A percentile compares a stretch with the other conserved stretches of the same genome.
Conservation (phyloP, 176 grass and related monocot species). For the Bolboschoenus planiculmis region DNA sequence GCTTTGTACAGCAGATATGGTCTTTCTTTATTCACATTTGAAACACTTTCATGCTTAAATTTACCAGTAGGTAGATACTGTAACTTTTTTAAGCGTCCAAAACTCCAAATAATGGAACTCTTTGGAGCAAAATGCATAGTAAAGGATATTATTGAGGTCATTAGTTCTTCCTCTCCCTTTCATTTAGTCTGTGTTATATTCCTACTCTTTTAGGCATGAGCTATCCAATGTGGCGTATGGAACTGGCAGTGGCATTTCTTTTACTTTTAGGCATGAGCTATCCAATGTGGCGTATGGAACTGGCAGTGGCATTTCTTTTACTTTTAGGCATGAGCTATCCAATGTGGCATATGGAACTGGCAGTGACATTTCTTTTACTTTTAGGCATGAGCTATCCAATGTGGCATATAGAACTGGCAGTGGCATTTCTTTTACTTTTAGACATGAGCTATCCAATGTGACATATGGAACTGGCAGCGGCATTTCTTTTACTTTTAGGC, state of each 20-base stretch:
- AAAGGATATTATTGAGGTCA: background rate
- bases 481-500: no score
- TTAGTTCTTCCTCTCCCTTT: background rate
- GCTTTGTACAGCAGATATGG: background rate
- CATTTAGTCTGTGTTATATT: slow-evolving; percentile 8
- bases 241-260: no score
- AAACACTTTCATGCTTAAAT: background rate
- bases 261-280: slow-evolving; percentile 58
- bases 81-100: background rate
- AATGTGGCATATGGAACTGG: no score
- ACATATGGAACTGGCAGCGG: no score
- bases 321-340: slow-evolving; percentile 58
- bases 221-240: no score
- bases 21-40: background rate
- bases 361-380: no score
- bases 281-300: no score
- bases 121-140: background rate
- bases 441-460: no score
- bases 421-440: no score
- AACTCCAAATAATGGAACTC: background rate
- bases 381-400: no score
- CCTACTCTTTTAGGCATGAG: slow-evolving; percentile 44
- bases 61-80: background rate
- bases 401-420: no score
- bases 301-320: no score